Base-by-base conservation (phyloP, 2,329 filamentous ascomycete species). In the Sclerotinia spermophila region DNA sequence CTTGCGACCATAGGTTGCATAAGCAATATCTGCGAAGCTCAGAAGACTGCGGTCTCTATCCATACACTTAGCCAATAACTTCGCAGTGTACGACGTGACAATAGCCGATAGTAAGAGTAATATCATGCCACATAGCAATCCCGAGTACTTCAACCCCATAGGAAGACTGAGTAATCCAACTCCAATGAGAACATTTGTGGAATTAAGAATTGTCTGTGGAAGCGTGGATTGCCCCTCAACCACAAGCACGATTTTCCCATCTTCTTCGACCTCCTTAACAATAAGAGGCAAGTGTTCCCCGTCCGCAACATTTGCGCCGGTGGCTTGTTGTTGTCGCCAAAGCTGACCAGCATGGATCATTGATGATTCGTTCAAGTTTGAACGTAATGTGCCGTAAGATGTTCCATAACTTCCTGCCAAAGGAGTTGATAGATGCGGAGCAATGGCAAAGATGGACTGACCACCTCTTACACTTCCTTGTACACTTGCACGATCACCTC, bases 161-260 rank as follows among this genome's bases (percentile, higher is more conserved):
- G 95, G 96, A 68, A 99, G 83, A 80, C 93, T 96, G 66, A 99
- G 85, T 42, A 99, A 83, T 0, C 95, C 95, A 42, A 99, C 90
- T 24, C 94, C 94, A 72, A 97, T 95, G 71, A 97, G 83, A 66
- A 96, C 93, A 74, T 85, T 86, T 40, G 68, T 95, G 4, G 93
- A 96, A 81, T 99, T 99, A 84, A 98, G 97, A 73, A 97, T 87
- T 10, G 95, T 98, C 82, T 98, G 95, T 0, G 94, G 94, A 24
- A 98, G 85, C 1, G 95, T 99, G n/a, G 93, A 97, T 82, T 96
- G 94, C 53, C 95, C 95, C 73, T 97, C 91, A 3, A 97, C 90
- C 3, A 95, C 87, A 75, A 95, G 87, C 70, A 97, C 88, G 62
- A 95, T 87, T 78, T 91, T 93, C 56, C 96, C 93, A 75, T 96